These are phyloP conservation scores for Rauvolfia tetraphylla DNA, from an alignment of 257 asterid genomes.

Conservation along the genomic window DNA sequence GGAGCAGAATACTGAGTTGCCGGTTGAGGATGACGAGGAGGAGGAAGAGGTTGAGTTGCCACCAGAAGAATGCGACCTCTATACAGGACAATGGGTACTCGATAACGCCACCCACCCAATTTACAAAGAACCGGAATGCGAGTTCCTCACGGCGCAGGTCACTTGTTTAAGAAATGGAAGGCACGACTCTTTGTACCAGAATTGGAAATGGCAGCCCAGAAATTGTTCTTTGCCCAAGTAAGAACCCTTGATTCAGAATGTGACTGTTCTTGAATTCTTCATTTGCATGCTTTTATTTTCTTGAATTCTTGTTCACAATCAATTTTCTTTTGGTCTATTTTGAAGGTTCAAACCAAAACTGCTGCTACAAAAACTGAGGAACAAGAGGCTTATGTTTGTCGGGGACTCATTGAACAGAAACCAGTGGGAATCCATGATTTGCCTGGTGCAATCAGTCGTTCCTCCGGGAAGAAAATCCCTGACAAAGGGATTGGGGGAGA, in stretches of 20 bases:
- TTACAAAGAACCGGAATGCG: constrained; percentile 65
- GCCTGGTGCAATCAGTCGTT: constrained; percentile 58
- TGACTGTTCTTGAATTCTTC: background rate
- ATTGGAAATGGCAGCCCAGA: constrained; percentile 89
- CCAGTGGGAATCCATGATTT: constrained; percentile 88
- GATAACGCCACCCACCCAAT: constrained; percentile 58
- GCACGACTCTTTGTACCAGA: constrained; percentile 58
- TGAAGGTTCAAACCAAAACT: constrained; percentile 61
- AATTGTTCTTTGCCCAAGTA: constrained; percentile 81
- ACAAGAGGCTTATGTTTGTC: constrained; percentile 83
- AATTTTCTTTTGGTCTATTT: background rate
- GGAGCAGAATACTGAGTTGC: constrained; percentile 32
- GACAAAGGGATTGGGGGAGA: constrained; percentile 38
- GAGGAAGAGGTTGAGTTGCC: constrained; percentile 50
- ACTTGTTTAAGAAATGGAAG: constrained; percentile 82
- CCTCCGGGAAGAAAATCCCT: constrained; percentile 58
- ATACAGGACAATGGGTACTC: constrained; percentile 64
- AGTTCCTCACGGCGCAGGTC: constrained; percentile 72
- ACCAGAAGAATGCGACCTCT: constrained; percentile 65
- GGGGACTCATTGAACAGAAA: constrained; percentile 82
- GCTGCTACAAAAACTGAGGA: constrained; percentile 69
- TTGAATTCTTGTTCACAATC: background rate
- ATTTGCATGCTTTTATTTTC: background rate
- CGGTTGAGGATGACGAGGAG: constrained; percentile 26
- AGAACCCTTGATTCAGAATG: background rate